Conservation (phyloP, 495 filamentous ascomycete genomes). For the Penicillium desertorum region DNA sequence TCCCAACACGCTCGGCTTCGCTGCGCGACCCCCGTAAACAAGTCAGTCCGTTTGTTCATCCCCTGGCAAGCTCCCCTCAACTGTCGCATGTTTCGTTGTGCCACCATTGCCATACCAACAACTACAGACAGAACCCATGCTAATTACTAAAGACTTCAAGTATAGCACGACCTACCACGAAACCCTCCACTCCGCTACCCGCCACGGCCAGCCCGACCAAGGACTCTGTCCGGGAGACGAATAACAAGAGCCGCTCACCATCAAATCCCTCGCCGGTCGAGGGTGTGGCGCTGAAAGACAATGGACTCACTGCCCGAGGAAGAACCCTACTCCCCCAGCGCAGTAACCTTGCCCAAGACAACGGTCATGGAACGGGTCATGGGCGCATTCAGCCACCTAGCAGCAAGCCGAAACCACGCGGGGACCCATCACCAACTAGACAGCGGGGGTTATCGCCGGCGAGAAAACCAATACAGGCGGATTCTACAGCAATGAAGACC, state of each 20-base stretch:
- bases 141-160: constrained; percentile 25
- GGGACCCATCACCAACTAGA: constrained; percentile 23
- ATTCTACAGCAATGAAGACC: constrained; percentile 6
- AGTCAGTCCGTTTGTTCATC: constrained; percentile 27
- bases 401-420: constrained; percentile 14
- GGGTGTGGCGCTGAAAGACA: constrained; percentile 13
- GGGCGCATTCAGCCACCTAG: constrained; percentile 18
- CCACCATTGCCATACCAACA: constrained; percentile 12
- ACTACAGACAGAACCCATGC: constrained; percentile 13
- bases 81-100: constrained; percentile 2
- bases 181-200: constrained; percentile 4
- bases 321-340: constrained; percentile 32
- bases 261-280: constrained; percentile 17
- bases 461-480: constrained; percentile 13
- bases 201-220: constrained; percentile 15
- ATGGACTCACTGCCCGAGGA: constrained; percentile 17
- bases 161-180: constrained; percentile 33
- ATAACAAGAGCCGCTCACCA: constrained; percentile 6
- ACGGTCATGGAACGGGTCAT: constrained; percentile 12
- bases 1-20: constrained; percentile 42
- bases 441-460: constrained; percentile 12
- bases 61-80: neutral
- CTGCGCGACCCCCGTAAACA: constrained; percentile 42
- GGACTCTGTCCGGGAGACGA: constrained; percentile 9
- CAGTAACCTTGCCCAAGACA: constrained; percentile 18